Evolutionary conservation across 75 land plant species (phyloP).

Genomic region (Selaginella moellendorffii): DNA sequence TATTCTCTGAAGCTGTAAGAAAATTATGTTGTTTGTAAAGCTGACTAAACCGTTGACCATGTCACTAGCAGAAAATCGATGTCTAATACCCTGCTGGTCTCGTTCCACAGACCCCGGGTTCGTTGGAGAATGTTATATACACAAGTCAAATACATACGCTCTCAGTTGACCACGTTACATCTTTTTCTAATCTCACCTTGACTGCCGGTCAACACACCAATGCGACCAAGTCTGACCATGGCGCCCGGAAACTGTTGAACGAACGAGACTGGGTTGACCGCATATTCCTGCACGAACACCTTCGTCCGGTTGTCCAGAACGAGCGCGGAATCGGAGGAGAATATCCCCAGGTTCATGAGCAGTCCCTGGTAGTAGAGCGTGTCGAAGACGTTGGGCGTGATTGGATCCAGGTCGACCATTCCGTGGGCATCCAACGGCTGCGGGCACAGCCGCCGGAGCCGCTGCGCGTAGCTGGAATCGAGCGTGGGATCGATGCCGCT

Average conservation of each 20-base stretch:
- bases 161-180: conserved; percentile 1
- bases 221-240: too few relatives aligned
- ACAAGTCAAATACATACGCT: too few relatives aligned
- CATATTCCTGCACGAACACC: conserved; percentile 12
- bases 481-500: conserved; percentile 21
- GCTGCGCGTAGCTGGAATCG: conserved; percentile 7
- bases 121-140: too few relatives aligned
- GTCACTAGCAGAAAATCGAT: too few relatives aligned
- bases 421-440: conserved; percentile 9
- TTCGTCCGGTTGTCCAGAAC: conserved; percentile 12
- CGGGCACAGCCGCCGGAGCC: conserved; percentile 15
- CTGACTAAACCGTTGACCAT: too few relatives aligned
- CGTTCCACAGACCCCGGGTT: too few relatives aligned
- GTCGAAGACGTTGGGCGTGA: conserved; percentile 16
- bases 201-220: conserved; percentile 8
- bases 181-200: conserved; percentile 11
- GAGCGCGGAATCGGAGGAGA: conserved; percentile 18
- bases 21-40: too few relatives aligned
- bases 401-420: conserved; percentile 13
- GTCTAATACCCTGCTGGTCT: too few relatives aligned
- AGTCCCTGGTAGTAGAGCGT: conserved; percentile 15
- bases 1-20: too few relatives aligned
- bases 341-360: conserved; percentile 12
- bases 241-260: neutral
- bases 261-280: neutral